Percentiles rank a stretch among this genome's conserved stretches.
phyloP scores from a whole-genome alignment of 139 green algal genomes.

The Chlamydomonas sp. region DNA sequence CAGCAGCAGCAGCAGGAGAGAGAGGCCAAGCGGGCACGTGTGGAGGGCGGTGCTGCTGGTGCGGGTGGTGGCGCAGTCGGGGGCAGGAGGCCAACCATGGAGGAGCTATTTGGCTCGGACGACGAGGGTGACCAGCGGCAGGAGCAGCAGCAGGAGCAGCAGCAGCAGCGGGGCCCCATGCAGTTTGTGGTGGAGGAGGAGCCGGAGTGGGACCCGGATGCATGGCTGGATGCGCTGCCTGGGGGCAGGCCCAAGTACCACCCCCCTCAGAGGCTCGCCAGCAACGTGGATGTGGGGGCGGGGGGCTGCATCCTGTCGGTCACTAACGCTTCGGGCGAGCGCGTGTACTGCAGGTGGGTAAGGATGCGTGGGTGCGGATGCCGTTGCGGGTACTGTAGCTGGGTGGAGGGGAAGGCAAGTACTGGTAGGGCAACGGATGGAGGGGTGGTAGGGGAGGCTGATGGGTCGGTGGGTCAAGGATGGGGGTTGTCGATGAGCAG shows the following conservation, averaged over 20 bases:
- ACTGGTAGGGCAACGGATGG: not conserved
- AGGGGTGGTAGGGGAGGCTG: not conserved
- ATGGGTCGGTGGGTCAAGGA: too few relatives aligned
- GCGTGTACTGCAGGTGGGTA: slow-evolving; percentile 27
- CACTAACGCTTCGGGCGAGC: slow-evolving; percentile 22
- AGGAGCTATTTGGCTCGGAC: slow-evolving; percentile 27
- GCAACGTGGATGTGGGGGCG: not conserved
- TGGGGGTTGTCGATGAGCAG: not conserved
- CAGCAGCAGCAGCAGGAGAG: not conserved
- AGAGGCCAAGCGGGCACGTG: not conserved
- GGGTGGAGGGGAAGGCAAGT: not conserved
- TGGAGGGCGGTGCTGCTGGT: not conserved
- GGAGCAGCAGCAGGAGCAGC: not conserved
- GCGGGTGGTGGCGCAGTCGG: not conserved
- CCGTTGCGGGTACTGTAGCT: not conserved
- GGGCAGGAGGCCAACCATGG: not conserved
- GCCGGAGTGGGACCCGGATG: too few relatives aligned
- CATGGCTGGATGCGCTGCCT: too few relatives aligned
- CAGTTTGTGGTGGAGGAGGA: not conserved
- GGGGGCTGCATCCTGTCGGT: not conserved
- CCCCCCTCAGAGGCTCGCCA: slow-evolving; percentile 18
- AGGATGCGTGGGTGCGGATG: not conserved
- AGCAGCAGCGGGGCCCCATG: too few relatives aligned
- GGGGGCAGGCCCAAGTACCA: not conserved
- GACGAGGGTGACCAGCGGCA: not conserved